These are phyloP conservation scores for Blastobotrys americana DNA, from an alignment of 805 yeast genomes.

Conservation along the genomic window DNA sequence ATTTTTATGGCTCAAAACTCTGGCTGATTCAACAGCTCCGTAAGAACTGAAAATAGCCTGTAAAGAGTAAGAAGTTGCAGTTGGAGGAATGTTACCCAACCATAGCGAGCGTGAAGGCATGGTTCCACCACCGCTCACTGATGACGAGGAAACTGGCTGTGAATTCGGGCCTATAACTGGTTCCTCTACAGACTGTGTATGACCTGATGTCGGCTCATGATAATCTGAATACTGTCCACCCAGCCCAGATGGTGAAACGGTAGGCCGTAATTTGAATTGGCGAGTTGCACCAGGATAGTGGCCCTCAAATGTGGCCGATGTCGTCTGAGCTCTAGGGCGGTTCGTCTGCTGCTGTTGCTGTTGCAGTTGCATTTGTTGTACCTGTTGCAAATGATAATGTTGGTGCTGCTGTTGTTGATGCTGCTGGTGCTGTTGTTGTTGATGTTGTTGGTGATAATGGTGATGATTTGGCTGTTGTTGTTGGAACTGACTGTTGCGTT, in stretches of 20 bases:
- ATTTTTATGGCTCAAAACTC: conserved; percentile 42
- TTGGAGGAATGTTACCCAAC: conserved; percentile 70
- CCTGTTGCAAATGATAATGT: conserved; percentile 12
- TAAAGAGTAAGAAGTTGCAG: conserved; percentile 47
- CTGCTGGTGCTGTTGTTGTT: conserved; percentile 5
- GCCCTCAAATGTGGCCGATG: not conserved
- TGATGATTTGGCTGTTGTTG: conserved; percentile 11
- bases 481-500: conserved; percentile 3
- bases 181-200: conserved; percentile 39
- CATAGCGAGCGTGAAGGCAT: conserved; percentile 67
- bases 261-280: not conserved
- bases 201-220: not conserved
- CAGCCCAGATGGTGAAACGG: not conserved
- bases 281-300: not conserved
- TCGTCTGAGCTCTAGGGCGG: not conserved
- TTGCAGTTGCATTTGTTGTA: conserved; percentile 12
- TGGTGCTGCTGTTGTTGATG: conserved; percentile 20
- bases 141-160: not conserved
- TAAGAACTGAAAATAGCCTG: conserved; percentile 54
- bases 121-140: not conserved
- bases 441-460: conserved; percentile 5
- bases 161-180: conserved; percentile 44
- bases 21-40: conserved; percentile 54
- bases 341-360: conserved; percentile 19
- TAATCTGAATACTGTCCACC: not conserved